A percentile compares a stretch with the other conserved stretches of the same genome.
Conservation (phyloP, 768 basidiomycete genomes). For the Lactifluus pinguis region DNA sequence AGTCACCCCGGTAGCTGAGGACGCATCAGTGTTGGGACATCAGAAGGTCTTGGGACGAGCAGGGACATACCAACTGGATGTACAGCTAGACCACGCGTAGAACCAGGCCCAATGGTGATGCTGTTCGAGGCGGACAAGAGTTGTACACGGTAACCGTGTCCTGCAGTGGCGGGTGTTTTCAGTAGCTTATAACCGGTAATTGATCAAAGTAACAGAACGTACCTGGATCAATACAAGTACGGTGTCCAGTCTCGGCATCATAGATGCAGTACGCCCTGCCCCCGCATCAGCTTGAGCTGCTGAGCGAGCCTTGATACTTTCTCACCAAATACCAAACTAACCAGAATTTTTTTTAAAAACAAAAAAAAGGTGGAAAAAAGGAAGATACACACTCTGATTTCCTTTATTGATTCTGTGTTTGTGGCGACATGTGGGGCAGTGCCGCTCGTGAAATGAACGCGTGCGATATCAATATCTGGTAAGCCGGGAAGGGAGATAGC, state of each 20-base stretch:
- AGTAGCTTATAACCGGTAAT: neutral
- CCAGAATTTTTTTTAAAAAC: neutral
- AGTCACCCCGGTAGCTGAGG: slow-evolving; percentile 40
- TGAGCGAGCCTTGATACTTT: neutral
- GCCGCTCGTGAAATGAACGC: slow-evolving; percentile 40
- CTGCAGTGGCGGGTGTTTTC: slow-evolving; percentile 24
- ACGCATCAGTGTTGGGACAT: neutral
- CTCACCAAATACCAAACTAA: slow-evolving; percentile 67
- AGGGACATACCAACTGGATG: slow-evolving; percentile 55
- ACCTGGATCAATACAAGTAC: slow-evolving; percentile 44
- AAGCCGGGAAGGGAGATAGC: slow-evolving; percentile 67
- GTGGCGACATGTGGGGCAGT: slow-evolving; percentile 14
- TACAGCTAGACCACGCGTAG: slow-evolving; percentile 67
- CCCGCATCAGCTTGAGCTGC: neutral
- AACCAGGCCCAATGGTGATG: slow-evolving; percentile 41
- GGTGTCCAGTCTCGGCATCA: slow-evolving; percentile 34
- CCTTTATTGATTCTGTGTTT: slow-evolving; percentile 41
- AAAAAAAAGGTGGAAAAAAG: slow-evolving; percentile 13
- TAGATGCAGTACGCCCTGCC: slow-evolving; percentile 52
- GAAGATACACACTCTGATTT: slow-evolving; percentile 22
- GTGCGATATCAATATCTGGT: slow-evolving; percentile 55
- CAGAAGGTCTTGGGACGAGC: neutral
- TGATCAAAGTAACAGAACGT: slow-evolving; percentile 11
- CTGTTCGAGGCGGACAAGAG: slow-evolving; percentile 31
- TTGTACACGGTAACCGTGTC: slow-evolving; percentile 46